These are phyloP conservation scores for Trichoderma harzianum DNA, from an alignment of 2,329 filamentous ascomycete genomes.

Conservation along the genomic window DNA sequence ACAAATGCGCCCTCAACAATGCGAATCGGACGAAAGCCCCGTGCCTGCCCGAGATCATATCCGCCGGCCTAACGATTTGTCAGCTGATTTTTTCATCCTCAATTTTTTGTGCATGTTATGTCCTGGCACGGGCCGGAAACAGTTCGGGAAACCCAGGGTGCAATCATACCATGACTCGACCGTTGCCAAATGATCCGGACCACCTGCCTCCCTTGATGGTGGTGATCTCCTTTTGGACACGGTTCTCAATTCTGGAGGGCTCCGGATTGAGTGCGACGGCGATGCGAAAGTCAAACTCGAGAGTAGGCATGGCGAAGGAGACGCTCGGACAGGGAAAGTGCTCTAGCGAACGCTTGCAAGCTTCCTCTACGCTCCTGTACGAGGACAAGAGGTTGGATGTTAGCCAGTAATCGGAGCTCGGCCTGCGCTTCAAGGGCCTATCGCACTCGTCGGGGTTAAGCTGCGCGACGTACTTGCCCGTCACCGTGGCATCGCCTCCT, in stretches of 20 bases:
- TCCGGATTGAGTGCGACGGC: constrained; percentile 44
- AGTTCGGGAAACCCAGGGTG: not conserved
- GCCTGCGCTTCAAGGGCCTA: constrained; percentile 4
- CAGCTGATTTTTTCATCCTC: constrained; percentile 7
- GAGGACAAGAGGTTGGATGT: constrained; percentile 20
- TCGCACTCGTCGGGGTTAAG: constrained; percentile 2
- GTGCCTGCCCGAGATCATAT: constrained; percentile 41
- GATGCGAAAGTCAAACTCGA: constrained; percentile 50
- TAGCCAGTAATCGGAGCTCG: constrained; percentile 14
- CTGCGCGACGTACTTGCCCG: constrained; percentile 18
- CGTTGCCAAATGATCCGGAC: constrained; percentile 48
- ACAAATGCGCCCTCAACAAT: constrained; percentile 49
- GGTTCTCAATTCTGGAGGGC: constrained; percentile 41
- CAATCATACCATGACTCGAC: constrained; percentile 41
- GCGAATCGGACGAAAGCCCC: constrained; percentile 40
- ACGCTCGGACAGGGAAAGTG: constrained; percentile 43
- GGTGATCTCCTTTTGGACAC: constrained; percentile 47
- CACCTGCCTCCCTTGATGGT: constrained; percentile 46
- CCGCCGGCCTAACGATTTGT: constrained; percentile 37
- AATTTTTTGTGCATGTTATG: not conserved
- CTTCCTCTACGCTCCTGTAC: constrained; percentile 36
- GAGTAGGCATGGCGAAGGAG: constrained; percentile 43
- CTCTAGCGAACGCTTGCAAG: constrained; percentile 37
- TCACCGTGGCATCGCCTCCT: constrained; percentile 4
- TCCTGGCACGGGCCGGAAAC: not conserved